Base-by-base conservation (phyloP, 1,139 yeast species). In the Blastobotrys niveus region DNA sequence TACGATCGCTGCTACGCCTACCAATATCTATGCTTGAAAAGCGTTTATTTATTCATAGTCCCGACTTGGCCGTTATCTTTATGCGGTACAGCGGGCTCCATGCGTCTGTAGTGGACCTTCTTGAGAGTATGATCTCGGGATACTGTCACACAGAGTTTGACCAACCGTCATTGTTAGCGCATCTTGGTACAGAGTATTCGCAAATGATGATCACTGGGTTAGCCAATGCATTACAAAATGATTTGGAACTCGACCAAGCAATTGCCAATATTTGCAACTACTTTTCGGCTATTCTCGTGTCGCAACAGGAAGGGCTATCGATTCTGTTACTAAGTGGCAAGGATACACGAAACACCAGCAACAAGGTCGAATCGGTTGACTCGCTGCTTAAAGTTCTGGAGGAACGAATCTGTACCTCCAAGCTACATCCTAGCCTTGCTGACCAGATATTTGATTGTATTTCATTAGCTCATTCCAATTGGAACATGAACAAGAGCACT, bases 221-320 rank as follows among this genome's bases (percentile, higher is more conserved):
- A 34, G 73, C 79, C 0, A 58, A 72, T 1, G 89, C 86, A 51
- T 68, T 87, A 52, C 74, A 75, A 27, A 77, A 77, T 53, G 69
- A 76, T 1, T 70, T 81, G 50, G 84, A 79, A 52, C 77, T 76
- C 45, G 76, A 74, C 48, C 64, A 63, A 14, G 67, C 82, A 34
- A 74, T 82, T 47, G 74, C 78, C 21, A 69, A 76, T 5, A 66
- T 85, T 17, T 84, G 84, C 56, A 78, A 76, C 46, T 84, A 87
- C 52, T 77, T 89, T 49, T 74, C 91, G n/a, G 73, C 88, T 0
- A 81, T 86, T 5, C 73, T 85, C 72, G 77, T 76, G 52, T 48
- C 55, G 33, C 77, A 81, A 47, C 96, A 91, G 65, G 94, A 88
- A 59, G 97, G 97, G 0, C 66, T 89, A 25, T 74, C 95, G 0